Evolutionary conservation across 345 rosid species (phyloP).

Genomic region (Aethionema arabicum): DNA sequence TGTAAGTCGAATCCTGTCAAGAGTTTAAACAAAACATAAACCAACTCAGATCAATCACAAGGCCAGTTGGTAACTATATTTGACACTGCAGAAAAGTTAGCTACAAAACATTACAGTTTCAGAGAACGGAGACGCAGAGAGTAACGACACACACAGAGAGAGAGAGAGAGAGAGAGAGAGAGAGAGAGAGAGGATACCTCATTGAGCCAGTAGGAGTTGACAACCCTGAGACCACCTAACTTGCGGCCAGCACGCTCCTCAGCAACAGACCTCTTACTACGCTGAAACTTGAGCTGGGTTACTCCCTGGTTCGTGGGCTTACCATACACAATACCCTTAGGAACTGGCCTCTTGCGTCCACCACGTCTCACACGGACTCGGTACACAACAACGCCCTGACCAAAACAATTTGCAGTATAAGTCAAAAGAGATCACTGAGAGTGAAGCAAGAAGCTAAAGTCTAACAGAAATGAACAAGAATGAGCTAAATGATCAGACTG

Average conservation of each 20-base stretch:
- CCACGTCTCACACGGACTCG: slow-evolving; percentile 90
- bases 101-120: too few species aligned
- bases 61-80: too few species aligned
- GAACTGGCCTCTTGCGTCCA: slow-evolving; percentile 97
- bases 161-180: neutral
- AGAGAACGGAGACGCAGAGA: neutral
- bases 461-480: neutral
- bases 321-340: slow-evolving; percentile 73
- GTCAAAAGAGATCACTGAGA: neutral
- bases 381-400: slow-evolving; percentile 81
- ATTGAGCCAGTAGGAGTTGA: slow-evolving; percentile 95
- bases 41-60: neutral
- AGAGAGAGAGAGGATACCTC: slow-evolving; percentile 47
- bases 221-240: slow-evolving; percentile 65
- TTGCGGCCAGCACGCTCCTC: slow-evolving; percentile 97
- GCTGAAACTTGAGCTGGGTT: slow-evolving; percentile 79
- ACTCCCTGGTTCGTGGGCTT: slow-evolving; percentile 77
- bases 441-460: neutral
- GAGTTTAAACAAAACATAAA: neutral
- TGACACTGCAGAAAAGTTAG: too few species aligned
- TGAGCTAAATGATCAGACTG: neutral
- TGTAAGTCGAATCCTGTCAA: slow-evolving; percentile 85
- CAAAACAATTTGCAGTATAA: neutral
- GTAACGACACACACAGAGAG: too few species aligned
- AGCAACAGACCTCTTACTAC: slow-evolving; percentile 84